Evolutionary conservation across 2,329 filamentous ascomycete genomes (phyloP).

Genomic region (Allantophomopsis lycopodina): DNA sequence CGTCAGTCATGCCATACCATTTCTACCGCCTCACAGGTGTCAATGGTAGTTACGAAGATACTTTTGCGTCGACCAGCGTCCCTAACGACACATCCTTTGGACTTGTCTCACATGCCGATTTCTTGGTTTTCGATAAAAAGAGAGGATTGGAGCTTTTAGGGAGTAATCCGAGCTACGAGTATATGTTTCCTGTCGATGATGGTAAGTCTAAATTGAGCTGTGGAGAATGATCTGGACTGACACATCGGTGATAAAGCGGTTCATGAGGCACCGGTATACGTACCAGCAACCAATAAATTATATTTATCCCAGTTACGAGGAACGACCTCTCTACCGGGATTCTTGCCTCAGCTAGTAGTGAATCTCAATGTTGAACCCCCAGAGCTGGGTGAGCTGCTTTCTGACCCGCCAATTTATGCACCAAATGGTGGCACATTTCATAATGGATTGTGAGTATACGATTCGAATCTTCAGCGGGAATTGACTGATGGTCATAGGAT

Average conservation of each 20-base stretch:
- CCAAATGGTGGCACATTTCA: constrained; percentile 26
- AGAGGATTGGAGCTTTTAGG: constrained; percentile 22
- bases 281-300: constrained; percentile 23
- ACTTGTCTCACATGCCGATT: constrained; percentile 19
- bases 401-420: constrained; percentile 26
- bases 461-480: neutral
- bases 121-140: constrained; percentile 22
- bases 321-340: constrained; percentile 14
- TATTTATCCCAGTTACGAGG: constrained; percentile 20
- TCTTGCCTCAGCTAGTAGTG: constrained; percentile 22
- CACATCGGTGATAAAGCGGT: constrained; percentile 18
- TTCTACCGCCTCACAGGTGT: constrained; percentile 18
- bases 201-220: neutral
- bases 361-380: constrained; percentile 27
- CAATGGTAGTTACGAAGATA: constrained; percentile 10
- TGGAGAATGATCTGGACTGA: neutral
- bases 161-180: constrained; percentile 20
- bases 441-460: constrained; percentile 14
- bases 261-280: constrained; percentile 28
- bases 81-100: constrained; percentile 18
- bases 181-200: constrained; percentile 17
- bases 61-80: constrained; percentile 19
- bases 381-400: constrained; percentile 22
- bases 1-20: constrained; percentile 15
- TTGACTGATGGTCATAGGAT: constrained; percentile 7